Evolutionary conservation across 2,329 filamentous ascomycete genomes (phyloP), one percentile per base, ranked within the genome.

Genomic region (Sporothrix schenckii): DNA sequence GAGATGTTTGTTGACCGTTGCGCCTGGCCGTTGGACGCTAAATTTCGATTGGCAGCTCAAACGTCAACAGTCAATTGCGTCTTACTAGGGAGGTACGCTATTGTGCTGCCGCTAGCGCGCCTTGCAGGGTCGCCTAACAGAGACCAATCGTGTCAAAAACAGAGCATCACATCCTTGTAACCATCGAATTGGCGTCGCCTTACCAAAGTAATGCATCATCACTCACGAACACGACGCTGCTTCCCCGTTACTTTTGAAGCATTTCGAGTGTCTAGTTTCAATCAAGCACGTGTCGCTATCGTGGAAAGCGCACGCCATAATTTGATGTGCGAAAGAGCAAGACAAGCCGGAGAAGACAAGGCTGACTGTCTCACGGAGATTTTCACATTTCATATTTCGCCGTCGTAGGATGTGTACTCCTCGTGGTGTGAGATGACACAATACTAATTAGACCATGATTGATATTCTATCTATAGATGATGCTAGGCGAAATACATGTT

Each of bases 81-180:
- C 53, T 60, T 60, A 44, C 7, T 21, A 56, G 34, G 56, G 56
- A 19, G 30, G 39, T 21, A 14, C 39, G 58, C 58, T 63, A 63
- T 24, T 47, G 39, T 24, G 39, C 1, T 63, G 44, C 63, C 47
- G 63, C 47, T 66, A 52, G 27, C 63, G 63, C 63, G 63, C 47
- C 63, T 52, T 66, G 24, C 24, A 24, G 63, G 58, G 44, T 34
- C 61, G 13, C 6, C 11, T 66, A 13, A 13, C 30, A 44, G 58
- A 34, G 11, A 11, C 56, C 56, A 61, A 61, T 61, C n/a, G 44
- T 5, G 24, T 34, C 34, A 34, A 34, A 34, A 16, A 34, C 34
- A 6, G 7, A 44, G n/a, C 21, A 61, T 44, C 9, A 4, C 41
- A 44, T 44, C 6, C 34, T 34, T 34, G 6, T 2, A 9, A 9